Evolutionary conservation across 768 basidiomycete species (phyloP), one percentile per base, ranked within the genome.

Genomic region (Leccinum sublutescens): DNA sequence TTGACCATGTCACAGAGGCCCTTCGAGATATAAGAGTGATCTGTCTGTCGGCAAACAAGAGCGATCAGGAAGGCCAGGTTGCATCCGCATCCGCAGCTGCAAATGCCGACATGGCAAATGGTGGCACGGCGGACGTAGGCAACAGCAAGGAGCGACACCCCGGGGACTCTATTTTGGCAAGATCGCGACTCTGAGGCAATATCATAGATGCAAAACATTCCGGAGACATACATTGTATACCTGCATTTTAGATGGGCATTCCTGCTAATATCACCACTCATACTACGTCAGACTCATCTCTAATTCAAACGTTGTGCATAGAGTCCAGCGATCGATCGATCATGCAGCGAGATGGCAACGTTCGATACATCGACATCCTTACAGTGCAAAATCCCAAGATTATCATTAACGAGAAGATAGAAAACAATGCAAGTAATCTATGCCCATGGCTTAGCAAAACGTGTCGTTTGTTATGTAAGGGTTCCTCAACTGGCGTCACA

Each of bases 11-110:
- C 51, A 69, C 75, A 17, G 77, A 81, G 54, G 85, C 88, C 15
- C 69, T 98, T 63, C 68, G 78, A 56, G 87, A 93, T 62, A 91
- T 96, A 87, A 78, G 81, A 63, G 61, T 67, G 5, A 71, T 89
- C 21, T 89, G 85, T 57, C 59, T 68, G 6, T 56, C 56, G 6
- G 60, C 51, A 0, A 40, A 52, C 23, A 59, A 58, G 43, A 17
- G 43, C 12, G 60, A 21, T 15, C 43, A 69, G 21, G 51, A 63
- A 17, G 56, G 48, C 38, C 59, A 54, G 10, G 38, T 17, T 17
- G 49, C 34, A 25, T 40, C 60, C 14, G 15, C 54, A 9, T 29
- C 59, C 11, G 17, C 56, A 10, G 27, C 17, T 14, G 14, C 3
- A 14, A 54, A 48, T 5, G 25, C 53, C 7, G 45, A 33, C 10